Evolutionary conservation across 2,329 filamentous ascomycete genomes (phyloP).

Genomic region (Ilyonectria mors-panacis): DNA sequence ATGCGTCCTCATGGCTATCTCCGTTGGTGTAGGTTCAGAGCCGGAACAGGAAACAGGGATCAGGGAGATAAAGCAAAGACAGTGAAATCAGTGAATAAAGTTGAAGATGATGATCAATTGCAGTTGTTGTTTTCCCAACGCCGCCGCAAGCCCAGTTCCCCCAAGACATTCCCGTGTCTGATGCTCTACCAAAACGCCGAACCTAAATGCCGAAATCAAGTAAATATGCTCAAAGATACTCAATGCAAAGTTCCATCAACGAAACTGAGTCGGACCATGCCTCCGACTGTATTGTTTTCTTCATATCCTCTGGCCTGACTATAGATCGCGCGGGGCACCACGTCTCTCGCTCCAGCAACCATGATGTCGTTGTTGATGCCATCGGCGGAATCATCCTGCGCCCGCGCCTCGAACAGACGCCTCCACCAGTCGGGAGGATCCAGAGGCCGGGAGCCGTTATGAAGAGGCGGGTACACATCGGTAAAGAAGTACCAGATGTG

Average conservation of each 20-base stretch:
- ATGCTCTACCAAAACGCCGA: conserved; percentile 36
- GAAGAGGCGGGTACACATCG: conserved; percentile 94
- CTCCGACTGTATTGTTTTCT: neutral
- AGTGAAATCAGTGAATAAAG: neutral
- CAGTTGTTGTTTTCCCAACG: conserved; percentile 22
- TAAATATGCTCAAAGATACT: neutral
- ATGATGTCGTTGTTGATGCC: conserved; percentile 75
- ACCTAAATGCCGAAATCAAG: conserved; percentile 11
- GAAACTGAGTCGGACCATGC: neutral
- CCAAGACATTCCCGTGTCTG: conserved; percentile 17
- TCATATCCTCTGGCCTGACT: neutral
- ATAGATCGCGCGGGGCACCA: conserved; percentile 45
- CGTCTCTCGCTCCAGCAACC: conserved; percentile 64
- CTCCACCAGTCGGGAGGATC: conserved; percentile 94
- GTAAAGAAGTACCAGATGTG: conserved; percentile 99
- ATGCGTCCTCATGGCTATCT: neutral
- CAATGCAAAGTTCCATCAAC: conserved; percentile 29
- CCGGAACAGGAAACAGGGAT: neutral
- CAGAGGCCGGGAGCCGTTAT: conserved; percentile 86
- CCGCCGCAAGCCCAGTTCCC: conserved; percentile 25
- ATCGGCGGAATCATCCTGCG: conserved; percentile 63
- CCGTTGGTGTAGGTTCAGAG: neutral
- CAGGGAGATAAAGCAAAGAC: neutral
- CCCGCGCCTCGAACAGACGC: conserved; percentile 80
- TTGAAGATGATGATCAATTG: neutral